These are phyloP conservation scores for Eragrostis nindensis DNA, from an alignment of 176 grass and related monocot genomes.

Conservation along the genomic window DNA sequence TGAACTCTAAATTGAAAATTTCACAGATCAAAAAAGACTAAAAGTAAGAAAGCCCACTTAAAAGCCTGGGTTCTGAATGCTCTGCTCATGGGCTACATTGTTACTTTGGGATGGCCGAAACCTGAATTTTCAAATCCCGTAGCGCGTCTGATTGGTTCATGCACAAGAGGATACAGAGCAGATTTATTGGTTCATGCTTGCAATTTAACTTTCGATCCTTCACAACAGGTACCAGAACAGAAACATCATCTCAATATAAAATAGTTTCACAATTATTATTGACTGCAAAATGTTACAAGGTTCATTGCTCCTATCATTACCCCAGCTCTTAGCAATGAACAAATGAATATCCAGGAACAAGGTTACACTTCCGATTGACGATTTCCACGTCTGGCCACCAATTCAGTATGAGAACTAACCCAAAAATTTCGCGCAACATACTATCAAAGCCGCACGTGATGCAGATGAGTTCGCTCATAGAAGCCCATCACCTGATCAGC, in stretches of 20 bases:
- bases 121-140: neutral
- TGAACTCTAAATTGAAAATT: too few species aligned
- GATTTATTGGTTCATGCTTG: neutral
- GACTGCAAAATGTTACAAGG: slow-evolving; percentile 11
- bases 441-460: slow-evolving; percentile 49
- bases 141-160: too few species aligned
- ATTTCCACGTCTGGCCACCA: slow-evolving; percentile 11
- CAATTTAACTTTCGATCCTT: neutral
- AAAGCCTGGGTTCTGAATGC: neutral
- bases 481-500: slow-evolving; percentile 95
- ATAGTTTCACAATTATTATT: slow-evolving; percentile 33
- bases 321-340: slow-evolving; percentile 37
- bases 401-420: slow-evolving; percentile 18
- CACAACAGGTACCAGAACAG: neutral
- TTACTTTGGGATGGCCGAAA: neutral
- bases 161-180: neutral
- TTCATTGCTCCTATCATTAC: slow-evolving; percentile 34
- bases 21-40: too few species aligned
- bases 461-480: slow-evolving; percentile 74
- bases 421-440: slow-evolving; percentile 25
- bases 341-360: slow-evolving; percentile 41
- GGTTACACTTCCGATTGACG: neutral
- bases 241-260: neutral
- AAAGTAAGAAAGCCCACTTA: neutral
- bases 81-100: neutral